Conservation (phyloP, 495 filamentous ascomycete genomes). For the Aspergillus sparsus region DNA sequence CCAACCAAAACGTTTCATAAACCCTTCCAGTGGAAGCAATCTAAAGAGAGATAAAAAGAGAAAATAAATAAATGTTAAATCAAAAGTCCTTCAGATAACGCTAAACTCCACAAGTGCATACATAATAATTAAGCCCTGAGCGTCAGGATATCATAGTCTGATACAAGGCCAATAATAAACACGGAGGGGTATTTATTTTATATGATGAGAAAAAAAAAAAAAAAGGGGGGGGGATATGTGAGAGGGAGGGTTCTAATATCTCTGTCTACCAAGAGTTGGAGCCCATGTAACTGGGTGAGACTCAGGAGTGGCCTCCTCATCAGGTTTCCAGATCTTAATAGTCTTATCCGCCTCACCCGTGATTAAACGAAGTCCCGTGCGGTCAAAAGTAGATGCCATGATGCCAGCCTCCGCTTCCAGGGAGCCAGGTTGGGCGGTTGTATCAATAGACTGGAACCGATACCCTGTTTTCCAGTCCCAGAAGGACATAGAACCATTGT, state of each 20-base stretch:
- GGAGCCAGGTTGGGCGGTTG: slow-evolving; percentile 88
- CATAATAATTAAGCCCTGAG: neutral
- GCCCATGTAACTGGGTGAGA: slow-evolving; percentile 93
- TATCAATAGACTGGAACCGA: slow-evolving; percentile 83
- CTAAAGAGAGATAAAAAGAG: neutral
- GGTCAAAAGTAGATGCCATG: slow-evolving; percentile 89
- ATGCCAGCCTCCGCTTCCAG: slow-evolving; percentile 93
- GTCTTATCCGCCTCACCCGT: slow-evolving; percentile 97
- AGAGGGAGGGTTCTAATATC: slow-evolving; percentile 49
- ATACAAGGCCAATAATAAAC: neutral
- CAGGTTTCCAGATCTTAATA: slow-evolving; percentile 93
- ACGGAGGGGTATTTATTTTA: slow-evolving; percentile 21
- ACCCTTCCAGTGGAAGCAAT: neutral
- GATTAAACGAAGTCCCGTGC: slow-evolving; percentile 84
- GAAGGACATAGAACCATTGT: slow-evolving; percentile 95
- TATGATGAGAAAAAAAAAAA: slow-evolving; percentile 2
- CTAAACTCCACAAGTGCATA: slow-evolving; percentile 20
- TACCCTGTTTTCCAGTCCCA: slow-evolving; percentile 99
- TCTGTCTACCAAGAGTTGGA: slow-evolving; percentile 73
- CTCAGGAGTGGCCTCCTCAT: slow-evolving; percentile 86
- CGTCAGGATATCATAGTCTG: neutral
- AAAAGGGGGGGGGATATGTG: neutral
- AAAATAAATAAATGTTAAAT: slow-evolving; percentile 5
- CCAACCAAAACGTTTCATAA: neutral
- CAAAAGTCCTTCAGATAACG: slow-evolving; percentile 4